Evolutionary conservation across 2,329 filamentous ascomycete species (phyloP), one percentile per base, ranked within the genome.

Genomic region (Macrophomina tecta): DNA sequence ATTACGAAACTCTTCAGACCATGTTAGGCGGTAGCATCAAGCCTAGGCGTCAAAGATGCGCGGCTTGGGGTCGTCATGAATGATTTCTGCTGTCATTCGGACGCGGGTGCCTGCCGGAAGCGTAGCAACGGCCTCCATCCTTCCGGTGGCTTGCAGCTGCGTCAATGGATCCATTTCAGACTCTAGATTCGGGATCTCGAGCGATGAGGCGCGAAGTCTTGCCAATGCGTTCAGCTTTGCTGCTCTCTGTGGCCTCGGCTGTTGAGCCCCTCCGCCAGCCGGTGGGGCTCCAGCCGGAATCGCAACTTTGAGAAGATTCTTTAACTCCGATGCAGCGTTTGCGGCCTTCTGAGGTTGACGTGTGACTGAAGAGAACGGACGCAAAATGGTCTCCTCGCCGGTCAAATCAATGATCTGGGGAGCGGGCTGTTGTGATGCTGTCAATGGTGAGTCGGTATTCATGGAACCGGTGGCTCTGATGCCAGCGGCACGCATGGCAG

Each of bases 201-300:
- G 23, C 5, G 40, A 46, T 11, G 5, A 3, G 12, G 40, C 7
- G n/a, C 45, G n/a, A 5, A 9, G 11, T 36, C 34, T 61, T 16
- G 58, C 45, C n/a, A 48, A n/a, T 0, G 58, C n/a, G 12, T 62
- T 62, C 11, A 62, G 45, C 9, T 62, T 62, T 23, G 58, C 58
- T 12, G 32, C 18, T 7, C 58, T 42, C 30, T 62, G 58, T 6
- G 58, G 46, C 14, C 58, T 62, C 3, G 30, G 16, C n/a, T 16
- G 5, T 18, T 38, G 58, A 7, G 4, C 18, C 12, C 5, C 40
- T 34, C 7, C 9, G 4, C 1, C 8, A 1, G 8, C 18, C 9
- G 38, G 5, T 3, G 3, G 23, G n/a, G 12, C 11, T 32, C 16
- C 16, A 46, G 40, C 28, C 3, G 28, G 9, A 2, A 6, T 16